Evolutionary conservation across 2,329 filamentous ascomycete genomes (phyloP).

Genomic region (Trichoderma lentiforme): DNA sequence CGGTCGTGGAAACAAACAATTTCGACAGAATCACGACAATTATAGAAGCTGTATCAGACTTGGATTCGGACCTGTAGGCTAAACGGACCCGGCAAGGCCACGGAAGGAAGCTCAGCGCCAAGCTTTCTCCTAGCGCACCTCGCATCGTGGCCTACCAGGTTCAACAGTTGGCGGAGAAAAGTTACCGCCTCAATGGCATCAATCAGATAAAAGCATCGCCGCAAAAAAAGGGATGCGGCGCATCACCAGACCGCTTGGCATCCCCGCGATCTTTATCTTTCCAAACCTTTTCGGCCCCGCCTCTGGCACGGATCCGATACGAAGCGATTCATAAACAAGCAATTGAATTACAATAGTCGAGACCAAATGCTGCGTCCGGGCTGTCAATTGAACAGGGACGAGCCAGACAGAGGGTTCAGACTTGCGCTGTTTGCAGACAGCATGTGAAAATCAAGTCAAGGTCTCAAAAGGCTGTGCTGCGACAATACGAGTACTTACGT

Average conservation of each 20-base stretch:
- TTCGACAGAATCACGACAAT: neutral
- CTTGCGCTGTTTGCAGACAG: neutral
- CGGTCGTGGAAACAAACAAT: neutral
- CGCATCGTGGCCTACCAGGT: slow-evolving; percentile 15
- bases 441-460: neutral
- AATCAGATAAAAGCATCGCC: neutral
- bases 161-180: neutral
- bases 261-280: slow-evolving; percentile 14
- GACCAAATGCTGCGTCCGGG: neutral
- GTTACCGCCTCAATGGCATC: neutral
- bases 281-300: neutral
- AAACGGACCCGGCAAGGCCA: neutral
- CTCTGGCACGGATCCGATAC: neutral
- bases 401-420: neutral
- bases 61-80: neutral
- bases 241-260: slow-evolving; percentile 9
- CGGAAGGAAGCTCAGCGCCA: slow-evolving; percentile 7
- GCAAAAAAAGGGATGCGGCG: neutral
- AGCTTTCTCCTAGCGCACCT: slow-evolving; percentile 17
- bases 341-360: neutral
- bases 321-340: neutral
- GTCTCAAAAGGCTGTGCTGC: neutral
- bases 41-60: neutral
- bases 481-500: neutral
- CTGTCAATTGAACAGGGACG: neutral